Conservation (phyloP, 2,329 filamentous ascomycete genomes). For the Paecilomyces variotii region DNA sequence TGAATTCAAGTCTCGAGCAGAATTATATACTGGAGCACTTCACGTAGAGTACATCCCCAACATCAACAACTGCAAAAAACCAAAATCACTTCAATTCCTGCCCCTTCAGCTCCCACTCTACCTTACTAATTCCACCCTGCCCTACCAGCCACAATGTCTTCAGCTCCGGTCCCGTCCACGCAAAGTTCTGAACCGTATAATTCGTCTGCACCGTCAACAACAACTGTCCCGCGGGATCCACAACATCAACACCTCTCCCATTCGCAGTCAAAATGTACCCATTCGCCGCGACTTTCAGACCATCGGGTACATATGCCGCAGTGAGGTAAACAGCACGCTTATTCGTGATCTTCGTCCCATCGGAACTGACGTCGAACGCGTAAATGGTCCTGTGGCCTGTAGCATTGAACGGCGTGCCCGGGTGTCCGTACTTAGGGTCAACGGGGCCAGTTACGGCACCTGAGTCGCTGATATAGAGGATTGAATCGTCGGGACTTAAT, state of each 20-base stretch:
- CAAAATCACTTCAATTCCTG: constrained; percentile 16
- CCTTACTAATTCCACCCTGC: constrained; percentile 29
- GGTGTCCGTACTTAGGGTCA: constrained; percentile 14
- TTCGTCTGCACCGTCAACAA: constrained; percentile 36
- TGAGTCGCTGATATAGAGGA: constrained; percentile 40
- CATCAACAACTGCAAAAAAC: neutral
- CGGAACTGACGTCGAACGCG: constrained; percentile 31
- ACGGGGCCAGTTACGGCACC: constrained; percentile 16
- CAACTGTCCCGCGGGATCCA: constrained; percentile 30
- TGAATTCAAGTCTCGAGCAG: neutral
- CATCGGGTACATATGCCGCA: constrained; percentile 34
- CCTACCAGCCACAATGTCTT: constrained; percentile 36
- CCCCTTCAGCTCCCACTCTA: constrained; percentile 29
- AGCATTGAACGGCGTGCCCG: constrained; percentile 21
- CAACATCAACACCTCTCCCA: constrained; percentile 33
- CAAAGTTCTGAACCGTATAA: constrained; percentile 39
- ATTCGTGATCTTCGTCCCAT: constrained; percentile 27
- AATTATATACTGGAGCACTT: neutral
- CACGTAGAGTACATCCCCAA: neutral
- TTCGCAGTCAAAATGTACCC: constrained; percentile 34
- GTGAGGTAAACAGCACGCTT: constrained; percentile 34
- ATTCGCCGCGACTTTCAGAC: constrained; percentile 35
- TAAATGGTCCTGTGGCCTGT: constrained; percentile 26
- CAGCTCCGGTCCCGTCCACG: constrained; percentile 32
- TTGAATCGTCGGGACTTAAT: constrained; percentile 36